Evolutionary conservation across 768 basidiomycete genomes (phyloP).

Genomic region (Hydnum rufescens): DNA sequence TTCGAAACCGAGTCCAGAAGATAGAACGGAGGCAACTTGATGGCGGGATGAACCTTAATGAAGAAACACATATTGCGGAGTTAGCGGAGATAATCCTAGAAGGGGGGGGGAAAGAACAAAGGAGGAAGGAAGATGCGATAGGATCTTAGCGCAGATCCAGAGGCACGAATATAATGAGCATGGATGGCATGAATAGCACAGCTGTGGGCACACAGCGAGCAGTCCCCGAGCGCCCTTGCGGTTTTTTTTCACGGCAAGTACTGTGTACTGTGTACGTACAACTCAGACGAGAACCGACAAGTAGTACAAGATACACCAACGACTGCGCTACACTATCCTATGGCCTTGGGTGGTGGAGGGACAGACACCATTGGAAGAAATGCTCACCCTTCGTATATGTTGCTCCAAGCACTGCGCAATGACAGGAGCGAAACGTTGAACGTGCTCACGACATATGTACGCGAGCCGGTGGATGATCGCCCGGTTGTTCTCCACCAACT

Average conservation of each 20-base stretch:
- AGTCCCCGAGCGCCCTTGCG: no score
- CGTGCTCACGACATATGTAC: constrained; percentile 75
- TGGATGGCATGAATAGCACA: no score
- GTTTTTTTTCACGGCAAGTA: no score
- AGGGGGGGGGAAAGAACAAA: constrained; percentile 10
- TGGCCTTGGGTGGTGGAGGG: no score
- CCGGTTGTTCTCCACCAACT: constrained; percentile 85
- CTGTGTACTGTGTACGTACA: no score
- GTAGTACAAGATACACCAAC: constrained; percentile 6
- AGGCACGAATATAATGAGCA: no score
- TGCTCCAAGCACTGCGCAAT: constrained; percentile 64
- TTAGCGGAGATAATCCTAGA: constrained; percentile 1
- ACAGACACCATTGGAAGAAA: no score
- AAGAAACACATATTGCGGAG: constrained; percentile 5
- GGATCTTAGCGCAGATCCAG: constrained; percentile 17
- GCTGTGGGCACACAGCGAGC: no score
- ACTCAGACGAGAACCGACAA: not conserved
- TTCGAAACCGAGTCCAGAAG: constrained; percentile 93
- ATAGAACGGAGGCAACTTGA: constrained; percentile 88
- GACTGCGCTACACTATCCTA: no score
- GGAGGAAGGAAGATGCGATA: constrained; percentile 11
- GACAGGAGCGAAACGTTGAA: constrained; percentile 46
- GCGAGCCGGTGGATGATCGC: constrained; percentile 86
- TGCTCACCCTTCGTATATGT: constrained; percentile 85
- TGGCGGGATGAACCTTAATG: constrained; percentile 62